Conservation (phyloP, 148 eudicot species). For the Nepenthes mirabilis region DNA sequence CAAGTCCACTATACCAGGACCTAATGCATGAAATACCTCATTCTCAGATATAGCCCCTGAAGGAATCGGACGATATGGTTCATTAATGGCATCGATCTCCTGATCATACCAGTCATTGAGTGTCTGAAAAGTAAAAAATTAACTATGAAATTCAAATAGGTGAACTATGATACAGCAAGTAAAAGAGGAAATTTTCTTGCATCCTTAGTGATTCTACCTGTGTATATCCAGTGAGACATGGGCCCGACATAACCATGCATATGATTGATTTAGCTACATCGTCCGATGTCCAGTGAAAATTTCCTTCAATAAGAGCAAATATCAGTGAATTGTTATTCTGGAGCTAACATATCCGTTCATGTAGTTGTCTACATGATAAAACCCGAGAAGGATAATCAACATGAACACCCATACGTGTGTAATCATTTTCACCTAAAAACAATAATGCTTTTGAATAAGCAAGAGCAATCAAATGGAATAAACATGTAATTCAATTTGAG, state of each 20-base stretch:
- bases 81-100: slow-evolving; percentile 94
- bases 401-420: too few relatives aligned
- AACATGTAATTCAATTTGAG: background rate
- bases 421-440: too few relatives aligned
- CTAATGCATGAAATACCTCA: slow-evolving; percentile 32
- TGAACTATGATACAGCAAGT: slow-evolving; percentile 7
- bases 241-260: slow-evolving; percentile 96
- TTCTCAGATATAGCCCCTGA: slow-evolving; percentile 85
- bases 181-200: slow-evolving; percentile 5
- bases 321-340: too few relatives aligned
- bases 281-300: slow-evolving; percentile 84
- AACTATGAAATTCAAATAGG: slow-evolving; percentile 3
- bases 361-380: too few relatives aligned
- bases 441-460: too few relatives aligned
- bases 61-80: slow-evolving; percentile 97
- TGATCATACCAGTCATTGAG: slow-evolving; percentile 97
- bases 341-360: too few relatives aligned
- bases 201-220: slow-evolving; percentile 37
- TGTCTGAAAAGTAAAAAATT: slow-evolving; percentile 38
- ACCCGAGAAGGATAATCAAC: too few relatives aligned
- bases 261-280: slow-evolving; percentile 83
- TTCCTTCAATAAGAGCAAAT: slow-evolving; percentile 29
- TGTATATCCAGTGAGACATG: slow-evolving; percentile 87
- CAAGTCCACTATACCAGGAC: too few relatives aligned
- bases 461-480: background rate